Conservation (phyloP, 768 basidiomycete genomes). For the Lentinula edodes region DNA sequence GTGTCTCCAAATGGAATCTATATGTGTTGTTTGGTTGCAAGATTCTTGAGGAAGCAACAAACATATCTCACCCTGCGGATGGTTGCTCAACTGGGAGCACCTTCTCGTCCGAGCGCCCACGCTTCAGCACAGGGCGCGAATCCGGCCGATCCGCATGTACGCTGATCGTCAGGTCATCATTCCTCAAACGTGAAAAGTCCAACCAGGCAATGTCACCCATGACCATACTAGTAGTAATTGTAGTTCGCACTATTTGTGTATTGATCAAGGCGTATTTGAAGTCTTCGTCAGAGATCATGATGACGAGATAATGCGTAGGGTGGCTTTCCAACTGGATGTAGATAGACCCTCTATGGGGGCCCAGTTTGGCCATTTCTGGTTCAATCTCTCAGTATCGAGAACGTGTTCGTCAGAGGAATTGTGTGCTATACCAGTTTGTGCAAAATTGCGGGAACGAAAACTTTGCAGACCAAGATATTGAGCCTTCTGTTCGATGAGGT, state of each 20-base stretch:
- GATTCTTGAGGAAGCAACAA: neutral
- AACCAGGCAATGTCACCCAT: conserved; percentile 81
- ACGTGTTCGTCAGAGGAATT: neutral
- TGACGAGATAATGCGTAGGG: conserved; percentile 77
- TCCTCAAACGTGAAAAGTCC: conserved; percentile 62
- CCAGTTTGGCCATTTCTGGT: conserved; percentile 67
- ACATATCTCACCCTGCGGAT: conserved; percentile 12
- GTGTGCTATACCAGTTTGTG: conserved; percentile 46
- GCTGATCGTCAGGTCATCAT: conserved; percentile 26
- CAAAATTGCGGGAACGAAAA: conserved; percentile 64
- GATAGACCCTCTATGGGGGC: conserved; percentile 52
- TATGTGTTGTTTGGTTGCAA: conserved; percentile 12
- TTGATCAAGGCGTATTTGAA: conserved; percentile 82
- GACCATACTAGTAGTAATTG: conserved; percentile 53
- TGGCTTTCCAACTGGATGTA: conserved; percentile 78
- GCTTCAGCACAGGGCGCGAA: conserved; percentile 20
- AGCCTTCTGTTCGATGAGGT: conserved; percentile 82
- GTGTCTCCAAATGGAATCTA: conserved; percentile 67
- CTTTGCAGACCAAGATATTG: conserved; percentile 77
- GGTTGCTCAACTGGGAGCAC: neutral
- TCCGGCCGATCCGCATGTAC: conserved; percentile 16
- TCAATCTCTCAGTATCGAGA: neutral
- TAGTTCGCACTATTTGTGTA: conserved; percentile 47
- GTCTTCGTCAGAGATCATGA: conserved; percentile 73
- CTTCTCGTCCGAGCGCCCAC: conserved; percentile 10